Base-by-base conservation (phyloP, 257 asterid genomes). In the Solanum okadae region DNA sequence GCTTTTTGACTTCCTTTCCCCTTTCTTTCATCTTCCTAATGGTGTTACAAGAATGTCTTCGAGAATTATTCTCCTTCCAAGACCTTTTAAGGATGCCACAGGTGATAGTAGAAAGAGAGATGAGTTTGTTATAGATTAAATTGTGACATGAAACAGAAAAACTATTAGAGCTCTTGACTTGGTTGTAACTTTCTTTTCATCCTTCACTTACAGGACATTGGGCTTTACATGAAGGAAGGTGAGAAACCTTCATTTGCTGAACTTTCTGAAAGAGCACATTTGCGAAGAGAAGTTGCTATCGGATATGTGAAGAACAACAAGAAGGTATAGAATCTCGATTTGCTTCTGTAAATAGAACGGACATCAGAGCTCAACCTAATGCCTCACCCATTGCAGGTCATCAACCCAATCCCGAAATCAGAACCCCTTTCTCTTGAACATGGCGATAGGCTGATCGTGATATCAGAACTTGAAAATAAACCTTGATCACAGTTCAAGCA, bases 201-300 rank as follows among this genome's bases (percentile, higher is more conserved):
- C 68, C 29, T 29, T 15, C 72, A 23, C 61, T 86, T 49, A 8
- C 83, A 96, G 99, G 96, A 94, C 86, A 95, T 95, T 37, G 72
- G 93, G 84, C 96, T 95, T 61, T 97, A 97, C 95, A 96, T 95
- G 98, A 93, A 89, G 91, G 89, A 86, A 83, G 98, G 95, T 46
- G 98, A 97, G 91, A 95, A 91, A 59, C 96, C 96, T 8, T 93
- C 98, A 72, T 97, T 97, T 88, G 90, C 92, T 20, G 99, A 97
- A 93, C 96, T 97, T 68, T 86, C 98, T 40, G 99, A 97, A 92
- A 92, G 99, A 93, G 99, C 99, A 10, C 52, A 92, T 90, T 92
- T 97, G 87, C 94, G 98, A 65, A 92, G 96, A 93, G 99, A 97
- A 97, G 96, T 94, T 88, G 99, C 98, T 67, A 96, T 97, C 49